Evolutionary conservation across 164 flowering plant species (phyloP).

Genomic region (Sextonia rubra): DNA sequence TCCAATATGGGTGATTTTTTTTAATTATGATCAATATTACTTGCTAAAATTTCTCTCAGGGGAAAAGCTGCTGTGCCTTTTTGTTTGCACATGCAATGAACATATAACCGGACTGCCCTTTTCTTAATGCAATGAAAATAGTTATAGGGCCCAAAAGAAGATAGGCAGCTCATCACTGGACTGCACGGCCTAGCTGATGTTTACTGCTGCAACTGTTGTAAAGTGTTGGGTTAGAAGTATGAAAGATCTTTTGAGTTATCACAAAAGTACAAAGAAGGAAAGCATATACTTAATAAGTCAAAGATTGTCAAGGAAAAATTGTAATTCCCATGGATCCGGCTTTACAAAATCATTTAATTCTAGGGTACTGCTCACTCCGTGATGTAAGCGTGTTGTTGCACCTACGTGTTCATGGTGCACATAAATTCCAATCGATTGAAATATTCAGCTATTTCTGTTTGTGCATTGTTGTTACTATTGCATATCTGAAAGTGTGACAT

Average conservation of each 20-base stretch:
- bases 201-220: conserved; percentile 39
- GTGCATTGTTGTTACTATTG: conserved; percentile 11
- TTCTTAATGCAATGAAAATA: no score
- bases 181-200: conserved; percentile 57
- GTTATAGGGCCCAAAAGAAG: conserved; percentile 46
- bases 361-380: background rate
- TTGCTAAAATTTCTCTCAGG: conserved; percentile 20
- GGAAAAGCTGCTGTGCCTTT: conserved; percentile 48
- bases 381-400: conserved; percentile 13
- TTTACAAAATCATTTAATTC: background rate
- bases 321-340: conserved; percentile 14
- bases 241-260: conserved; percentile 46
- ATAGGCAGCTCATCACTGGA: conserved; percentile 51
- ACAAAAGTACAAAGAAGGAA: conserved; percentile 65
- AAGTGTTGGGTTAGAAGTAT: conserved; percentile 64
- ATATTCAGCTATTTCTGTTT: conserved; percentile 13
- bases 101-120: no score
- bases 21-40: background rate
- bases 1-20: background rate
- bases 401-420: conserved; percentile 25
- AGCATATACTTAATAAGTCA: conserved; percentile 47
- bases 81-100: conserved; percentile 57
- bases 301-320: conserved; percentile 50
- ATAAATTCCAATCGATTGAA: conserved; percentile 24
- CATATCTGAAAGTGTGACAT: conserved; percentile 9